Evolutionary conservation across 352 stramenopile genomes (phyloP).

Genomic region (Phytophthora pistaciae): DNA sequence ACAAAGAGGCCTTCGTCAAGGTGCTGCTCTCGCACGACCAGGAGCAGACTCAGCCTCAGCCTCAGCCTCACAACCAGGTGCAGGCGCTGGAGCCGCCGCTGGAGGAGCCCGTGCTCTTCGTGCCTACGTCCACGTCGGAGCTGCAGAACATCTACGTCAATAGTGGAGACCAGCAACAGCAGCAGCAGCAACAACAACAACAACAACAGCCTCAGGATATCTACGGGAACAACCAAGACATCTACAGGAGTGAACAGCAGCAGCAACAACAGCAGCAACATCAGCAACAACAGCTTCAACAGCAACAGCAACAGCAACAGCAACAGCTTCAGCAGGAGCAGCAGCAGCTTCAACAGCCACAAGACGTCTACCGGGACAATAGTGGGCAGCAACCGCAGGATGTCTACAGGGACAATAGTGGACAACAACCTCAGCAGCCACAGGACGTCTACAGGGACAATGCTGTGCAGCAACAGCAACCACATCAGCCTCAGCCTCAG

Average conservation of each 20-base stretch:
- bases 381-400: background rate
- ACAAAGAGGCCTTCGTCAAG: constrained; percentile 56
- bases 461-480: background rate
- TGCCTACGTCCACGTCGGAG: constrained; percentile 23
- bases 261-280: constrained; percentile 2
- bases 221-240: constrained; percentile 9
- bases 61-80: constrained; percentile 13
- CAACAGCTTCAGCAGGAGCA: no score
- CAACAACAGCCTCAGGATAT: constrained; percentile 16
- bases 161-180: constrained; percentile 31
- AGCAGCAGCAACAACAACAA: background rate
- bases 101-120: constrained; percentile 29
- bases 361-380: constrained; percentile 3
- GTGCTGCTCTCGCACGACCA: constrained; percentile 47
- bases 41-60: background rate
- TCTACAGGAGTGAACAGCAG: background rate
- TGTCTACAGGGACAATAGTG: background rate
- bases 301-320: no score
- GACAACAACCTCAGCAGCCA: background rate
- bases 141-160: constrained; percentile 31
- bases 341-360: no score
- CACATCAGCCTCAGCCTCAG: constrained; percentile 11
- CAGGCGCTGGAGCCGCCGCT: constrained; percentile 10
- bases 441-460: constrained; percentile 7
- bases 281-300: no score